Evolutionary conservation across 2,329 filamentous ascomycete species (phyloP).

Genomic region (Myriosclerotinia curreyana): DNA sequence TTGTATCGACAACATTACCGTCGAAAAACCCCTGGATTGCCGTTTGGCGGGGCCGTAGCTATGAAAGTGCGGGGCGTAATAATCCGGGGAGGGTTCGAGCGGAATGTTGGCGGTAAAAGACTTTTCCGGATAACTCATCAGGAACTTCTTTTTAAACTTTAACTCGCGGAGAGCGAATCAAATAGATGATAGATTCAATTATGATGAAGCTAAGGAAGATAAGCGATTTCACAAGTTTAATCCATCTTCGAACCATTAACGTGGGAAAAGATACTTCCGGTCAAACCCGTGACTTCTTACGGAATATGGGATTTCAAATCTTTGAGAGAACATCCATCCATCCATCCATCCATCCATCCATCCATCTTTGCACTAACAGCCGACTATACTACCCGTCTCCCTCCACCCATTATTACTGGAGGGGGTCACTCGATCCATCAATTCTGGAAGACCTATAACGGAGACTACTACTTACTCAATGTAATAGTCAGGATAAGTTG

Average conservation of each 20-base stretch:
- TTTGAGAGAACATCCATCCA: too few relatives aligned
- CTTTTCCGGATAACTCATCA: conserved; percentile 8
- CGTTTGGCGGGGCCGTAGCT: conserved; percentile 10
- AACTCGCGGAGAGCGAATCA: conserved; percentile 16
- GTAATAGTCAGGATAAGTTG: background rate
- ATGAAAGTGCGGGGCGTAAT: conserved; percentile 15
- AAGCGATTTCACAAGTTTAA: too few relatives aligned
- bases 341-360: too few relatives aligned
- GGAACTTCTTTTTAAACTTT: too few relatives aligned
- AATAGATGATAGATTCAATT: background rate
- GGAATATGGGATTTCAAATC: too few relatives aligned
- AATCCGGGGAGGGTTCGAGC: conserved; percentile 16
- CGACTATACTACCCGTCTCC: conserved; percentile 21
- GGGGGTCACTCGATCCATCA: conserved; percentile 5
- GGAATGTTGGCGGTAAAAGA: conserved; percentile 15
- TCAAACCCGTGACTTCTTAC: conserved; percentile 2
- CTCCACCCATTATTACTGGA: background rate
- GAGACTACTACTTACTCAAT: background rate
- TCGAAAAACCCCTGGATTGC: background rate
- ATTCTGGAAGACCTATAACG: background rate
- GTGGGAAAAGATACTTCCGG: conserved; percentile 21
- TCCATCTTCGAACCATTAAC: background rate
- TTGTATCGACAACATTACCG: background rate
- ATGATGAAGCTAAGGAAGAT: conserved; percentile 8
- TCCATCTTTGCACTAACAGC: conserved; percentile 18